Conservation (phyloP, 2,329 filamentous ascomycete genomes). For the Beauveria rudraprayagi region DNA sequence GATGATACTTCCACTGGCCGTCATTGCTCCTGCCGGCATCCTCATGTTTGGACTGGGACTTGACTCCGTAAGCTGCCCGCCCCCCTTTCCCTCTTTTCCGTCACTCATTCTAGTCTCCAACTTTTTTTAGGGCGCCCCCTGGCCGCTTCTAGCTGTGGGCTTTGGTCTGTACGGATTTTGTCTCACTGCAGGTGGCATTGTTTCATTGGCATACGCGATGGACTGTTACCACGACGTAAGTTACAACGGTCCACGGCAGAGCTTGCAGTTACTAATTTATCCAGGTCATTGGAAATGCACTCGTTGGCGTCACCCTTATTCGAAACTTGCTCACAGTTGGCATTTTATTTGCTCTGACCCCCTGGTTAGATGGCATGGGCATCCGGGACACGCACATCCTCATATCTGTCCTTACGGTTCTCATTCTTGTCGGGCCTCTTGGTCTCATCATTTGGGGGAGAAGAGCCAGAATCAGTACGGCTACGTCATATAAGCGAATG, state of each 20-base stretch:
- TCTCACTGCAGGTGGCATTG: constrained; percentile 26
- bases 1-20: constrained; percentile 17
- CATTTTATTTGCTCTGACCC: constrained; percentile 16
- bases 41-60: constrained; percentile 29
- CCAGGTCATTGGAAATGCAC: constrained; percentile 19
- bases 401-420: constrained; percentile 4
- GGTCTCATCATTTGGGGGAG: constrained; percentile 14
- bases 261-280: neutral
- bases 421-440: constrained; percentile 11
- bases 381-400: constrained; percentile 13
- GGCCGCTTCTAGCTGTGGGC: constrained; percentile 28
- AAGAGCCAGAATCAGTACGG: constrained; percentile 8
- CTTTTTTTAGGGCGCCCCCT: constrained; percentile 26
- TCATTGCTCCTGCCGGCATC: constrained; percentile 24
- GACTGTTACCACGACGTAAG: constrained; percentile 29
- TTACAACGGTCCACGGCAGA: neutral
- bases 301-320: constrained; percentile 18
- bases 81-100: neutral
- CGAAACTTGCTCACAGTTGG: constrained; percentile 18
- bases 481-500: constrained; percentile 9
- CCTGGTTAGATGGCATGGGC: constrained; percentile 19
- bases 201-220: constrained; percentile 25
- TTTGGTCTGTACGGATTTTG: constrained; percentile 30
- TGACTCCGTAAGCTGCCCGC: constrained; percentile 19
- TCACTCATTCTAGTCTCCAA: neutral